Evolutionary conservation across 306 rosid genomes (phyloP).

Genomic region (Vicia sativa): DNA sequence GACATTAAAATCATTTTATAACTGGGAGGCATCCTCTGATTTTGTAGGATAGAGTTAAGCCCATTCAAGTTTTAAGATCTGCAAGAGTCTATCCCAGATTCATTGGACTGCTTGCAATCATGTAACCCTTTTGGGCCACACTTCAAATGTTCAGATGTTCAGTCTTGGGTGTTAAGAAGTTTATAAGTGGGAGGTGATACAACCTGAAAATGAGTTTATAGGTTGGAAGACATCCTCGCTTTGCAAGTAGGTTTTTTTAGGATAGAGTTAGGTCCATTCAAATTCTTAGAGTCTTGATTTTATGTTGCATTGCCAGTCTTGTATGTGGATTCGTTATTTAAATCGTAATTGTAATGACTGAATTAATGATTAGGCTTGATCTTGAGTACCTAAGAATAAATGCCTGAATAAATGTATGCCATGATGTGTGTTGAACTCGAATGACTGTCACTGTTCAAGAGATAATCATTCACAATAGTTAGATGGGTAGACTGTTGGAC

Average conservation of each 20-base stretch:
- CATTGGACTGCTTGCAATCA: not conserved
- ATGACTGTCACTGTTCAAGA: not conserved
- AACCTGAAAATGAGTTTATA: not conserved
- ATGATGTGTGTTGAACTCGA: not conserved
- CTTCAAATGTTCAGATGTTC: not conserved
- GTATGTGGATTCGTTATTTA: conserved; percentile 4
- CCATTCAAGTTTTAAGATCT: not conserved
- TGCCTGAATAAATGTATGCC: not conserved
- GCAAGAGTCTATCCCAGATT: not conserved
- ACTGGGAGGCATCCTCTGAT: not conserved
- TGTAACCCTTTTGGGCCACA: too few species aligned
- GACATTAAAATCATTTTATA: not conserved
- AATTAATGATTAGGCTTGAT: not conserved
- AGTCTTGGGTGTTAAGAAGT: not conserved
- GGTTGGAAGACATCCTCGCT: not conserved
- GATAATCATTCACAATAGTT: not conserved
- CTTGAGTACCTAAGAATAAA: not conserved
- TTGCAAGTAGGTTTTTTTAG: not conserved
- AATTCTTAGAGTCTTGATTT: not conserved
- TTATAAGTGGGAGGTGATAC: not conserved
- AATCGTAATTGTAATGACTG: conserved; percentile 3
- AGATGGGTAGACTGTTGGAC: not conserved
- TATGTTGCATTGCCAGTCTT: conserved; percentile 9
- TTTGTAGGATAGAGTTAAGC: not conserved
- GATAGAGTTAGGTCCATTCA: not conserved